Percentiles rank a stretch among this genome's conserved stretches.
phyloP scores from a whole-genome alignment of 2,329 filamentous ascomycete genomes.

The Plenodomus biglobosus region DNA sequence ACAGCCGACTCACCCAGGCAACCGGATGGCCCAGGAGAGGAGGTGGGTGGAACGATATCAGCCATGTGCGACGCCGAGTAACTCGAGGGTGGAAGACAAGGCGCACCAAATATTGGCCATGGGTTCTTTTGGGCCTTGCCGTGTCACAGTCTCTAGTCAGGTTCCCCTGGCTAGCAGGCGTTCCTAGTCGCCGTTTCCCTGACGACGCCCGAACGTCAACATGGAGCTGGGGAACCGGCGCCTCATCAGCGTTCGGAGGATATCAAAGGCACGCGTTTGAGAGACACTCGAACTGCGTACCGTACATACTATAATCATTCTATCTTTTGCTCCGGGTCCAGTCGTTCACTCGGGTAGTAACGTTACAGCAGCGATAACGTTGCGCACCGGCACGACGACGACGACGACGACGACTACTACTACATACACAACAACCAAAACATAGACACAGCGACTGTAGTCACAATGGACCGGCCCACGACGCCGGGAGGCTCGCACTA shows the following conservation, averaged over 20 bases:
- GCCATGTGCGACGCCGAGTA: background rate
- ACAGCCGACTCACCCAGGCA: background rate
- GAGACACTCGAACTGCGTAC: conserved; percentile 20
- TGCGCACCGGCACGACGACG: background rate
- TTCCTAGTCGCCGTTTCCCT: conserved; percentile 6
- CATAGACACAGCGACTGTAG: conserved; percentile 14
- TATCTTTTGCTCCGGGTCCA: background rate
- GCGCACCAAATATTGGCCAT: conserved; percentile 6
- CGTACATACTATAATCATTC: background rate
- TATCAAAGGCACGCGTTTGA: conserved; percentile 14
- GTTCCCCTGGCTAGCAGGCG: conserved; percentile 7
- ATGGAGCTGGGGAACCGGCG: conserved; percentile 4
- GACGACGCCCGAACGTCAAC: conserved; percentile 17
- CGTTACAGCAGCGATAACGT: background rate
- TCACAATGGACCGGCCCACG: conserved; percentile 37
- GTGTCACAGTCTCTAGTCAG: conserved; percentile 7
- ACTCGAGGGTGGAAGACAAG: conserved; percentile 1
- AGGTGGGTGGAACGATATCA: no score
- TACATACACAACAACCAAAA: conserved; percentile 1
- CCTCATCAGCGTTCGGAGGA: conserved; percentile 6
- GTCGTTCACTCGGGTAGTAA: background rate
- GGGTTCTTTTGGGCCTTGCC: conserved; percentile 1
- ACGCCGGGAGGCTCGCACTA: conserved; percentile 42
- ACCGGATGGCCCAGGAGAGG: background rate
- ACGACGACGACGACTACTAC: background rate